Percentiles rank a stretch among this genome's conserved stretches.
Evolutionary conservation across 352 stramenopile genomes (phyloP).

Genomic region (Phytophthora agathidicida): DNA sequence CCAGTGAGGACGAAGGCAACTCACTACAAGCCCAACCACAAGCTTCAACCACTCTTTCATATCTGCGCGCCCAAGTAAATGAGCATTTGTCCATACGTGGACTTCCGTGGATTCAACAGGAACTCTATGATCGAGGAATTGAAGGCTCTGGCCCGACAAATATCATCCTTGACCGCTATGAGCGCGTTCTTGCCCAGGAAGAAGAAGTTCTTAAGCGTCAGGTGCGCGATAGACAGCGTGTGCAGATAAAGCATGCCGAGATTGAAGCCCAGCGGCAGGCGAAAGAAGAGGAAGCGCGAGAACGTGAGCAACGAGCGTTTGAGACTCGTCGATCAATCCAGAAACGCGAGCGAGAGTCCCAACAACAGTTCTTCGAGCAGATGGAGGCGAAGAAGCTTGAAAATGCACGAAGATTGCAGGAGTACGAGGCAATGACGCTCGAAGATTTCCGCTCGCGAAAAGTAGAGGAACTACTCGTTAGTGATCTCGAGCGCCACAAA

Average conservation of each 20-base stretch:
- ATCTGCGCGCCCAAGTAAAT: slow-evolving; percentile 25
- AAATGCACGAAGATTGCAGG: slow-evolving; percentile 41
- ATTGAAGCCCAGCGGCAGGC: slow-evolving; percentile 34
- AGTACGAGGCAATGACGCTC: slow-evolving; percentile 57
- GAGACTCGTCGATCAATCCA: slow-evolving; percentile 48
- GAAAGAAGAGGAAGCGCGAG: slow-evolving; percentile 43
- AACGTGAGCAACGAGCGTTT: slow-evolving; percentile 42
- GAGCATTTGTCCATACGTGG: slow-evolving; percentile 43
- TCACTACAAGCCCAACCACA: not conserved
- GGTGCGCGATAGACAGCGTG: slow-evolving; percentile 6
- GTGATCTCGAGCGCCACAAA: slow-evolving; percentile 33
- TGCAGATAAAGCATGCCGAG: slow-evolving; percentile 32
- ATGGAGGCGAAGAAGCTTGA: slow-evolving; percentile 63
- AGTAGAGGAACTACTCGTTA: slow-evolving; percentile 37
- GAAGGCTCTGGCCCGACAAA: slow-evolving; percentile 57
- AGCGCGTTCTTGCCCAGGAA: slow-evolving; percentile 49
- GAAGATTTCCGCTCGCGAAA: slow-evolving; percentile 64
- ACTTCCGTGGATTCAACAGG: slow-evolving; percentile 80
- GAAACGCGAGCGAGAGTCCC: slow-evolving; percentile 44
- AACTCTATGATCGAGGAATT: slow-evolving; percentile 75
- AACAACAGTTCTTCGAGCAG: slow-evolving; percentile 61
- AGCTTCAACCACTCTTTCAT: not conserved
- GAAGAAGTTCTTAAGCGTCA: slow-evolving; percentile 18
- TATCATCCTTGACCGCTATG: slow-evolving; percentile 50
- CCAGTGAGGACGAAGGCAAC: not conserved